Base-by-base conservation (phyloP, 2,329 filamentous ascomycete species). In the Nakataea oryzae region DNA sequence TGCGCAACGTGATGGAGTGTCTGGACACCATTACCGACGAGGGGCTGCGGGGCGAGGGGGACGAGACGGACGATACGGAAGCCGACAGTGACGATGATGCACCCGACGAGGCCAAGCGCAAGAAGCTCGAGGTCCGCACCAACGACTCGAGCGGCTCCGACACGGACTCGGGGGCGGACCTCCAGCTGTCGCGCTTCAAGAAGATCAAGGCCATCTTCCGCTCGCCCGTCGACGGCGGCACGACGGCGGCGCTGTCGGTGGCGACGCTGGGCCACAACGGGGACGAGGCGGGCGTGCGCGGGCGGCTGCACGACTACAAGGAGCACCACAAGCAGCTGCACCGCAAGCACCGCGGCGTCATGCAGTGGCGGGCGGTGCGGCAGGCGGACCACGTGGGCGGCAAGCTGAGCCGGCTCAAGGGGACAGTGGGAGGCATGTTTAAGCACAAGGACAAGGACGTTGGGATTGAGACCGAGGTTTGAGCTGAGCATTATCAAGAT, bases 381-480 rank as follows among this genome's bases (percentile, higher is more conserved):
- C 81, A 68, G 81, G 73, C 76, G 64, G 78, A 81, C 66, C 74
- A 81, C 78, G 26, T 77, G 77, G 70, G 84, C 73, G 61, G 73
- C 63, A 82, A 86, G 67, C 65, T 79, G 12, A 76, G 75, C 41
- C 82, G 81, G 72, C 78, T 87, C 63, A 83, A 84, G 68, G 81
- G 85, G 54, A 83, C 84, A 62, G 79, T 84, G 1, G 78, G 80
- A 64, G 74, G 79, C 30, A 75, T 81, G 4, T 85, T 89, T 66
- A 78, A 84, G 59, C 85, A 88, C 69, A 74, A 78, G 61, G 81
- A 84, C 24, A 82, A 85, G 67, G 79, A 81, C 34, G 71, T 74
- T 12, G 85, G 83, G 0, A 78, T 90, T 66, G 87, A 90, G 77
- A 90, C 86, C 24, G 88, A 91, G 74, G 85, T 86, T 54, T 90